phyloP scores from a whole-genome alignment of 495 filamentous ascomycete genomes.

The Echria macrotheca region DNA sequence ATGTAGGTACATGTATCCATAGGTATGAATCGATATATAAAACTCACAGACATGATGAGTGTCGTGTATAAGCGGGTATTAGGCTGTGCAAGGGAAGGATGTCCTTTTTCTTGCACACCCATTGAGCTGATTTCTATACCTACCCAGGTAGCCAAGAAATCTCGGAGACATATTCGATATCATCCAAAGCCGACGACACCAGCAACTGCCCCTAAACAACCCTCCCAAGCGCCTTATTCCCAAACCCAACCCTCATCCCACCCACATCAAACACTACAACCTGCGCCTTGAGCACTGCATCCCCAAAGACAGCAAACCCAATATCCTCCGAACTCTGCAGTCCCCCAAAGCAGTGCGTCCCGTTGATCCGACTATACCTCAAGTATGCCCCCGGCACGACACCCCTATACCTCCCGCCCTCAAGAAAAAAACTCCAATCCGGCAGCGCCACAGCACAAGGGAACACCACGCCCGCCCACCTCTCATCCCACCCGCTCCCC shows the following conservation, averaged over 20 bases:
- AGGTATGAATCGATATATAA: no score
- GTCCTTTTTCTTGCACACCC: no score
- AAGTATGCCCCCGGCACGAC: conserved; percentile 33
- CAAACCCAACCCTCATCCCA: conserved; percentile 50
- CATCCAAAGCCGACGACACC: no score
- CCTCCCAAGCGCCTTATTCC: conserved; percentile 35
- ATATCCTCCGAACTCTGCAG: conserved; percentile 58
- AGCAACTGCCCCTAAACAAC: background rate
- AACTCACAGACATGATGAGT: no score
- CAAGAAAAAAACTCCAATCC: conserved; percentile 15
- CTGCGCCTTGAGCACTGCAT: conserved; percentile 68
- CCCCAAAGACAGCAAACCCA: conserved; percentile 63
- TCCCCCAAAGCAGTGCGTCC: conserved; percentile 51
- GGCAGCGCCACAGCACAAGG: conserved; percentile 46
- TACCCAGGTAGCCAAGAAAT: no score
- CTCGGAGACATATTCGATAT: no score
- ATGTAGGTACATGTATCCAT: no score
- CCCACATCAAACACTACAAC: conserved; percentile 62
- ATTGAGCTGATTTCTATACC: no score
- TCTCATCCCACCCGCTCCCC: conserved; percentile 36
- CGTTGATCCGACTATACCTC: conserved; percentile 42
- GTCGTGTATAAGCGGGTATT: no score
- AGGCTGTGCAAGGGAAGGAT: no score
- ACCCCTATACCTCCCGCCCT: conserved; percentile 10
- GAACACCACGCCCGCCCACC: conserved; percentile 52